Evolutionary conservation across 139 green algal species (phyloP).

Genomic region (Astrephomene gubernaculifera): DNA sequence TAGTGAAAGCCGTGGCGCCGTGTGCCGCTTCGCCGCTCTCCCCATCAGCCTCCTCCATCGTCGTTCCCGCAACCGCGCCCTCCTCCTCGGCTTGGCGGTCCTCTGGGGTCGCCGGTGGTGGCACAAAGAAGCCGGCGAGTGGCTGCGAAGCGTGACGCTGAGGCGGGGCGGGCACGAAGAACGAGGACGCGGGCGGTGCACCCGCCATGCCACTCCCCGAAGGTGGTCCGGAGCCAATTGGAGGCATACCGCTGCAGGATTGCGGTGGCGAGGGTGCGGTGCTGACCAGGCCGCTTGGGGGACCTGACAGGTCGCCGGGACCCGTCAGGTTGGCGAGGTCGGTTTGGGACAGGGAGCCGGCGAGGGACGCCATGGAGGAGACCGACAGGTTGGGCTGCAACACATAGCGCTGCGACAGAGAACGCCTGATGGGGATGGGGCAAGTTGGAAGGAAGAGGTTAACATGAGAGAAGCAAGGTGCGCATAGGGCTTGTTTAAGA

Average conservation of each 20-base stretch:
- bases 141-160: not conserved
- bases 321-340: not conserved
- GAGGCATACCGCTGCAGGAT: not conserved
- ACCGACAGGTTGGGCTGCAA: slow-evolving; percentile 53
- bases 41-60: not conserved
- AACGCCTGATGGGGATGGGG: slow-evolving; percentile 4
- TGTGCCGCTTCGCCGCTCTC: too few species aligned
- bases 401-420: slow-evolving; percentile 49
- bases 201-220: not conserved
- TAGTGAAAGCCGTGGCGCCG: too few species aligned
- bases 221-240: not conserved
- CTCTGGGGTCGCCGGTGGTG: not conserved
- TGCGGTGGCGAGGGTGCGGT: not conserved
- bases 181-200: not conserved
- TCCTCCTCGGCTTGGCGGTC: not conserved
- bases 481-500: not conserved
- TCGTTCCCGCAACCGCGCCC: not conserved
- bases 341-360: slow-evolving; percentile 5
- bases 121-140: not conserved
- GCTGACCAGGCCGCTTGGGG: not conserved
- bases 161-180: not conserved
- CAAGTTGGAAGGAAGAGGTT: not conserved
- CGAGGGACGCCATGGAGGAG: slow-evolving; percentile 27
- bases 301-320: not conserved
- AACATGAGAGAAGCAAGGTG: too few species aligned